Conservation (phyloP, 1,284 basidiomycete genomes). For the Athelia sp. region DNA sequence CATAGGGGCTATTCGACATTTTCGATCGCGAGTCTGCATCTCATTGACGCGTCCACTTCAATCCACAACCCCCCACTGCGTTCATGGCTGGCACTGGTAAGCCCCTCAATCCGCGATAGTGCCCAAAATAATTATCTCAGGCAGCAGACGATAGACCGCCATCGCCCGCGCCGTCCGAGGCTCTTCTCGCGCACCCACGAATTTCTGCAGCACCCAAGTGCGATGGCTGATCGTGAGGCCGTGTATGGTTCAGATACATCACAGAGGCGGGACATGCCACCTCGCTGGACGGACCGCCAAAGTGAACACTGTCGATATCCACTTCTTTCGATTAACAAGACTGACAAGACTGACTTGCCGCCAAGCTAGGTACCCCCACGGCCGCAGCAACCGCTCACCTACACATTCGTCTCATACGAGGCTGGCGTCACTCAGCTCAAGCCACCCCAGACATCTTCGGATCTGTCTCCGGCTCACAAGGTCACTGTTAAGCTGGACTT, state of each 20-base stretch:
- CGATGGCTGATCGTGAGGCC: neutral
- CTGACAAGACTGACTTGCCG: neutral
- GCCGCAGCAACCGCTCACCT: slow-evolving; percentile 28
- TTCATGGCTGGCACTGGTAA: too few species aligned
- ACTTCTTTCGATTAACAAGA: neutral
- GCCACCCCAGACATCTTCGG: slow-evolving; percentile 19
- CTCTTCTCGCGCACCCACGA: neutral
- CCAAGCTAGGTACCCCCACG: slow-evolving; percentile 13
- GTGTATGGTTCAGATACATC: neutral
- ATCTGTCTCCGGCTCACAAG: slow-evolving; percentile 30
- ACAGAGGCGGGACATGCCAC: neutral
- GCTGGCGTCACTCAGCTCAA: slow-evolving; percentile 26
- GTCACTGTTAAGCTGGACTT: slow-evolving; percentile 37
- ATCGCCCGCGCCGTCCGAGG: neutral
- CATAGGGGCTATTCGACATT: too few species aligned
- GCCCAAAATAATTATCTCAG: too few species aligned
- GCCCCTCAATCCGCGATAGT: too few species aligned
- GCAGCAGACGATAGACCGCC: neutral
- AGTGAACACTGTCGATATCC: too few species aligned
- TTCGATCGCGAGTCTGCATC: too few species aligned
- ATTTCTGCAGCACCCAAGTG: neutral
- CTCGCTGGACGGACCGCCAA: neutral
- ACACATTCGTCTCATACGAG: slow-evolving; percentile 32
- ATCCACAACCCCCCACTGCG: too few species aligned
- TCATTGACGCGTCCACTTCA: too few species aligned